phyloP scores from a whole-genome alignment of 495 filamentous ascomycete genomes.

The Aspergillus sclerotiicarbonarius region DNA sequence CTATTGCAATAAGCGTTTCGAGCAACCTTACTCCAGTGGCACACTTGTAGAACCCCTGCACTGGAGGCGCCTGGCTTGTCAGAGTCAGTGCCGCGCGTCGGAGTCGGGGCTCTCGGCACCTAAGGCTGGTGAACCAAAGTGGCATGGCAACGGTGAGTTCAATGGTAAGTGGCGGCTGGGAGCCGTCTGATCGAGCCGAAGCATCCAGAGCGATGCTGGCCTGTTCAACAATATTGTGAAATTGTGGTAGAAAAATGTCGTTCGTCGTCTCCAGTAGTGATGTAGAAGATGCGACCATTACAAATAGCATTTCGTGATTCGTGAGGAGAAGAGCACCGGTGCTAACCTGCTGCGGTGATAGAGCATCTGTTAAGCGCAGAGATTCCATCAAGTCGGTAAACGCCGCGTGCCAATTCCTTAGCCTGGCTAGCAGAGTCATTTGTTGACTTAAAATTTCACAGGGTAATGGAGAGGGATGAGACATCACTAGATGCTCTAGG shows the following conservation, averaged over 20 bases:
- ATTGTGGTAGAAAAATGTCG: conserved; percentile 27
- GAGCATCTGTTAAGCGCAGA: conserved; percentile 4
- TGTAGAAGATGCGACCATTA: conserved; percentile 18
- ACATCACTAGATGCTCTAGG: conserved; percentile 13
- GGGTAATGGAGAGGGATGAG: conserved; percentile 7
- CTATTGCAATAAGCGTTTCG: conserved; percentile 27
- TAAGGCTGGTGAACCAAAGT: conserved; percentile 31
- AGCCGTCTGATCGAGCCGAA: conserved; percentile 19
- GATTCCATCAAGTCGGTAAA: conserved; percentile 22
- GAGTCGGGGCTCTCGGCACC: conserved; percentile 32
- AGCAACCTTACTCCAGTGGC: conserved; percentile 14
- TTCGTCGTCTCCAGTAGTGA: conserved; percentile 16
- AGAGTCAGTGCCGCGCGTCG: conserved; percentile 30
- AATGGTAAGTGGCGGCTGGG: conserved; percentile 37
- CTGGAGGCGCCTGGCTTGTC: conserved; percentile 23
- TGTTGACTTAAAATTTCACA: conserved; percentile 12
- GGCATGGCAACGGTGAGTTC: conserved; percentile 35
- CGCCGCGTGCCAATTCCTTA: conserved; percentile 24
- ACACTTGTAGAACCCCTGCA: conserved; percentile 33
- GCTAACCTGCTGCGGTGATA: conserved; percentile 16
- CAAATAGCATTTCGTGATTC: conserved; percentile 26
- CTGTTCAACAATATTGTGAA: conserved; percentile 33
- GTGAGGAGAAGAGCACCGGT: conserved; percentile 24
- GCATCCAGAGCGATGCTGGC: conserved; percentile 16
- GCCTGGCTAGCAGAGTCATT: conserved; percentile 7